These are phyloP conservation scores for Microbotryum scabiosae DNA, from an alignment of 1,284 basidiomycete species.

Conservation along the genomic window DNA sequence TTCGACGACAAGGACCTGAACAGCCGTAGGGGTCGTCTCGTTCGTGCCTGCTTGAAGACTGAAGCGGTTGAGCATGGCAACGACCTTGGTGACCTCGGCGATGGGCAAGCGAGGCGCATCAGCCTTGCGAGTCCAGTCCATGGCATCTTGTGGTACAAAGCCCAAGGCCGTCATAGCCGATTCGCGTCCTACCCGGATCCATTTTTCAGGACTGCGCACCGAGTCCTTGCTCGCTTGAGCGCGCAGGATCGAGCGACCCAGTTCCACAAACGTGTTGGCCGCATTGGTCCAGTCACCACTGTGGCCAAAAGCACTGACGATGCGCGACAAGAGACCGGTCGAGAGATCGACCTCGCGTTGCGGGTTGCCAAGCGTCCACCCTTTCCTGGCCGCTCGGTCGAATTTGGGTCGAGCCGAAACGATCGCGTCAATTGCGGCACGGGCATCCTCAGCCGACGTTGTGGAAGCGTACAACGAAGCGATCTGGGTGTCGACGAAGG, in stretches of 20 bases:
- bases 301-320: slow-evolving; percentile 7
- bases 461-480: neutral
- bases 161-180: slow-evolving; percentile 11
- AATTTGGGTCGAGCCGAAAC: too few species aligned
- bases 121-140: neutral
- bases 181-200: neutral
- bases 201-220: too few species aligned
- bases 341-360: slow-evolving; percentile 8
- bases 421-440: neutral
- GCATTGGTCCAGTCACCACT: slow-evolving; percentile 9
- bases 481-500: slow-evolving; percentile 12
- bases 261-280: slow-evolving; percentile 1
- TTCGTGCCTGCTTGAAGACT: neutral
- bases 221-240: neutral
- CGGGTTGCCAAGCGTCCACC: neutral
- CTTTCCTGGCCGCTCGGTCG: slow-evolving; percentile 2
- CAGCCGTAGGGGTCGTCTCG: too few species aligned
- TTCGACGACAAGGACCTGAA: slow-evolving; percentile 13
- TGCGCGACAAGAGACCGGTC: slow-evolving; percentile 20
- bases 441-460: slow-evolving; percentile 24
- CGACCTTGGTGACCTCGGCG: slow-evolving; percentile 7
- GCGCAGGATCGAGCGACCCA: slow-evolving; percentile 12
- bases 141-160: neutral
- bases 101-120: slow-evolving; percentile 5
- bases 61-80: slow-evolving; percentile 8